phyloP scores from a whole-genome alignment of 2,329 filamentous ascomycete genomes.

The Penicillium sp. region DNA sequence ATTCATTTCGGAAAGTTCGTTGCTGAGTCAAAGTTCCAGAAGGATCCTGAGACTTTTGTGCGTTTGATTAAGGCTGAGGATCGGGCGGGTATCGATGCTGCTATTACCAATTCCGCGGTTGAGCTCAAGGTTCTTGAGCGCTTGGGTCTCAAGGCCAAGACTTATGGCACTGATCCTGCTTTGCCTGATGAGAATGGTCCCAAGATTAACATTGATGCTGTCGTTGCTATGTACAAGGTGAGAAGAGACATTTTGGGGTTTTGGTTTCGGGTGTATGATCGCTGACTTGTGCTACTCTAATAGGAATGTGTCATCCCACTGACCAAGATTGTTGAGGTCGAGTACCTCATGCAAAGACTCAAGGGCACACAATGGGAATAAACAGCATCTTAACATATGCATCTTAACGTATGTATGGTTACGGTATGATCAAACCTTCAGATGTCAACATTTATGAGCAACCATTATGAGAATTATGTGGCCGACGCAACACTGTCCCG shows the following conservation, averaged over 20 bases:
- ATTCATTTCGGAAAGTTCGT: conserved; percentile 99
- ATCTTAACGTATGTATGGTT: conserved; percentile 19
- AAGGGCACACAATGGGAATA: conserved; percentile 53
- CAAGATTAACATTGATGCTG: conserved; percentile 91
- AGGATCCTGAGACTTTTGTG: conserved; percentile 77
- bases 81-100: conserved; percentile 75
- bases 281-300: conserved; percentile 5
- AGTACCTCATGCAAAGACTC: conserved; percentile 94
- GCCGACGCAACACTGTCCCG: neutral
- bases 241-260: conserved; percentile 13
- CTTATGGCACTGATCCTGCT: conserved; percentile 88
- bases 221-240: conserved; percentile 79
- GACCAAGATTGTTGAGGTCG: conserved; percentile 97
- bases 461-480: conserved; percentile 14
- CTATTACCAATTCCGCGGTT: conserved; percentile 86
- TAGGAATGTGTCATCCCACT: conserved; percentile 85
- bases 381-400: conserved; percentile 16
- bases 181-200: conserved; percentile 47
- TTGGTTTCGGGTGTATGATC: neutral
- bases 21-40: conserved; percentile 89
- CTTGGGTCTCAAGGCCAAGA: conserved; percentile 82
- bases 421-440: conserved; percentile 17
- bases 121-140: conserved; percentile 90
- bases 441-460: conserved; percentile 9
- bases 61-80: conserved; percentile 78